phyloP scores from a whole-genome alignment of 176 grass and related monocot genomes.

The Elymus sibiricus region DNA sequence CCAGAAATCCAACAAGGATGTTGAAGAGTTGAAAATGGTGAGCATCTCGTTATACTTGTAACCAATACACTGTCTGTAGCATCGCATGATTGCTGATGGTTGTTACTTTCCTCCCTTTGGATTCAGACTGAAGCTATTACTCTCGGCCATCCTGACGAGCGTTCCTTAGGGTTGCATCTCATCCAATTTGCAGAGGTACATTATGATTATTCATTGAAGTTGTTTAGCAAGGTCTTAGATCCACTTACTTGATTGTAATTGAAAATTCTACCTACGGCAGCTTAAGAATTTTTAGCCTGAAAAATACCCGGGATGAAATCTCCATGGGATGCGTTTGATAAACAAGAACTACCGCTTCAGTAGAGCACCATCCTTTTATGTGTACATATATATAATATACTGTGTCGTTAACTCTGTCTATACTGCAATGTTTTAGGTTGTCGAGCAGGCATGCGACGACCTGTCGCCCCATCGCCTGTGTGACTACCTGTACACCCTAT shows the following conservation, averaged over 20 bases:
- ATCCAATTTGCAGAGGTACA: conserved; percentile 90
- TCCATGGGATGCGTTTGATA: too few species aligned
- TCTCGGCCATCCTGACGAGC: conserved; percentile 73
- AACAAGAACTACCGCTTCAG: too few species aligned
- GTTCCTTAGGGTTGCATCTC: conserved; percentile 74
- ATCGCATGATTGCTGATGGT: not conserved
- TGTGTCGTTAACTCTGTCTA: conserved; percentile 11
- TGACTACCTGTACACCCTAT: conserved; percentile 93
- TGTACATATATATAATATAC: not conserved
- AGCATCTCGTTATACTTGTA: not conserved
- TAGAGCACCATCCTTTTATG: not conserved
- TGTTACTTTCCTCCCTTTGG: conserved; percentile 11
- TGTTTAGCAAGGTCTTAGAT: not conserved
- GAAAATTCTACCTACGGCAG: too few species aligned
- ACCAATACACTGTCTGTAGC: not conserved
- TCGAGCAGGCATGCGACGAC: conserved; percentile 70
- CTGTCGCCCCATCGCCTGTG: conserved; percentile 86
- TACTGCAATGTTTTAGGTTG: conserved; percentile 45
- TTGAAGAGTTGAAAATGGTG: conserved; percentile 60
- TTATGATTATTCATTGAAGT: not conserved
- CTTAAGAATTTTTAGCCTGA: too few species aligned
- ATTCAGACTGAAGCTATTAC: conserved; percentile 62
- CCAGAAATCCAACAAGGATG: conserved; percentile 74
- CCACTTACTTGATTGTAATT: too few species aligned
- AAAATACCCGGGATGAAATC: too few species aligned